Evolutionary conservation across 2,329 filamentous ascomycete species (phyloP).

Genomic region (Sporothrix variecibatus): DNA sequence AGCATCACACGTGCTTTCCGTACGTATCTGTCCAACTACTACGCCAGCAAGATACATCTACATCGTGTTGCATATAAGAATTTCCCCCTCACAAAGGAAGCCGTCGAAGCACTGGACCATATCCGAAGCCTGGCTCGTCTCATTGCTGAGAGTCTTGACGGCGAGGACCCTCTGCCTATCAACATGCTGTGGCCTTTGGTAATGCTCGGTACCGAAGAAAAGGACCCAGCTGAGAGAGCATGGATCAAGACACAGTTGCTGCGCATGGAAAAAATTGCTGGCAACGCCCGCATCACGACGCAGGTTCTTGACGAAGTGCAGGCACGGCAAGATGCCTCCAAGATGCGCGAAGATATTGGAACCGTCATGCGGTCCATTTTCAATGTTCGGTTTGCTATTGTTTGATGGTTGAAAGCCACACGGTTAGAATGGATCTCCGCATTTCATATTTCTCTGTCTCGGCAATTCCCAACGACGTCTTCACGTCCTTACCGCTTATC

Average conservation of each 20-base stretch:
- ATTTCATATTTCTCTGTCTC: background rate
- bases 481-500: background rate
- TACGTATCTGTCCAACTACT: slow-evolving; percentile 58
- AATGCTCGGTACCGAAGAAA: slow-evolving; percentile 58
- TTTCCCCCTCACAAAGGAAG: slow-evolving; percentile 54
- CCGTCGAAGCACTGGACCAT: slow-evolving; percentile 49
- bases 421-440: background rate
- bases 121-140: slow-evolving; percentile 51
- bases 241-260: slow-evolving; percentile 56
- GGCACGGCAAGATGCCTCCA: slow-evolving; percentile 45
- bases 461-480: background rate
- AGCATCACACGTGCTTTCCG: slow-evolving; percentile 55
- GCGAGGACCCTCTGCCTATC: slow-evolving; percentile 52
- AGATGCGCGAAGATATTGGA: slow-evolving; percentile 47
- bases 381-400: slow-evolving; percentile 55
- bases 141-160: slow-evolving; percentile 45
- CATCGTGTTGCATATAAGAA: slow-evolving; percentile 59
- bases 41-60: slow-evolving; percentile 57
- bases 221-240: slow-evolving; percentile 47
- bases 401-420: slow-evolving; percentile 38
- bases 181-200: slow-evolving; percentile 60
- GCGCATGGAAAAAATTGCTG: slow-evolving; percentile 48
- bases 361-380: slow-evolving; percentile 52
- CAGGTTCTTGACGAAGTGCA: slow-evolving; percentile 51
- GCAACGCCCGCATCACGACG: slow-evolving; percentile 49